Evolutionary conservation across 1,284 basidiomycete species (phyloP).

Genomic region (Tilletia setariae): DNA sequence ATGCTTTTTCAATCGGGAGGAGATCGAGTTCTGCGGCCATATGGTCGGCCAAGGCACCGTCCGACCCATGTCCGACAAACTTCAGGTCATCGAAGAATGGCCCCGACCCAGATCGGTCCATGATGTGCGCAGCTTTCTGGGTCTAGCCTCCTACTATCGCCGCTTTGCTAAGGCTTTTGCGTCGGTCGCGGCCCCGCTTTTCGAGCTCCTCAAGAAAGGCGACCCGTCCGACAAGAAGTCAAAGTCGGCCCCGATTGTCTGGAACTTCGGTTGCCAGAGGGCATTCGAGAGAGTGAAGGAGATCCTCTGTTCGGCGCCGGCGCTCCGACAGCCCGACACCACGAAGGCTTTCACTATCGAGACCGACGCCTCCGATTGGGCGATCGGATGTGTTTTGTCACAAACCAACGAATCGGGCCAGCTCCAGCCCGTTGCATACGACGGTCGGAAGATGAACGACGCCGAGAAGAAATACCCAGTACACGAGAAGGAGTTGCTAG

Average conservation of each 20-base stretch:
- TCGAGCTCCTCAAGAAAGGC: too few species aligned
- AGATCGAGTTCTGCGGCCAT: conserved; percentile 19
- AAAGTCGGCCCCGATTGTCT: conserved; percentile 3
- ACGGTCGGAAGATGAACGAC: background rate
- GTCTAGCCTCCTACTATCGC: conserved; percentile 8
- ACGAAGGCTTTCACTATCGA: background rate
- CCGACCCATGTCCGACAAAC: conserved; percentile 44
- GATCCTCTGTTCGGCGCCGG: background rate
- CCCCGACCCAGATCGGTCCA: conserved; percentile 50
- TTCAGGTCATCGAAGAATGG: conserved; percentile 56
- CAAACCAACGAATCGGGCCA: background rate
- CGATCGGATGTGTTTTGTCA: background rate
- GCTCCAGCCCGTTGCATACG: conserved; percentile 1
- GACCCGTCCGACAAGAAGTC: too few species aligned
- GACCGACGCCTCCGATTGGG: conserved; percentile 13
- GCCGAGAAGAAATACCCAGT: conserved; percentile 14
- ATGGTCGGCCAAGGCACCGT: background rate
- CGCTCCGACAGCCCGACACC: background rate
- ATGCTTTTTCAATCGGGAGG: background rate
- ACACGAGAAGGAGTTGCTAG: conserved; percentile 15
- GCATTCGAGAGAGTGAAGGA: background rate
- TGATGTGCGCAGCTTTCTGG: conserved; percentile 15
- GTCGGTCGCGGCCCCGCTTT: background rate
- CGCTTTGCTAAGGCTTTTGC: background rate
- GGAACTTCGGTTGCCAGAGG: background rate